Percentiles rank a stretch among this genome's conserved stretches.
phyloP scores from a whole-genome alignment of 192 early-diverging fungal genomes.

The Nowakowskiella sp. region DNA sequence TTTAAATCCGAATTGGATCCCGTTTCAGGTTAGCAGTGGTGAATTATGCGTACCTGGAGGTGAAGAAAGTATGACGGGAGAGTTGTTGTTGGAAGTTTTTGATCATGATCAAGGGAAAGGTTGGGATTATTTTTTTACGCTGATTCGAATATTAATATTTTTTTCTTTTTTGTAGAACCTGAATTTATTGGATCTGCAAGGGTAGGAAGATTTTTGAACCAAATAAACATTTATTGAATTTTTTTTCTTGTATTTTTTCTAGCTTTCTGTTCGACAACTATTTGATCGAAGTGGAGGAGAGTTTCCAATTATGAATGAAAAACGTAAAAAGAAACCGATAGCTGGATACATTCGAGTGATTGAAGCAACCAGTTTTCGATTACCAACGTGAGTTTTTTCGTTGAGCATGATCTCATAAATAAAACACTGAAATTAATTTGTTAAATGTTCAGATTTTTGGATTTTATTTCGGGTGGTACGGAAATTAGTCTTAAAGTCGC shows the following conservation, averaged over 20 bases:
- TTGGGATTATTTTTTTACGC: no score
- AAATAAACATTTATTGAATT: no score
- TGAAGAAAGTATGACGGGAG: constrained; percentile 11
- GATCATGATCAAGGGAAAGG: background rate
- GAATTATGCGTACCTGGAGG: constrained; percentile 5
- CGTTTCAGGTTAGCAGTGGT: background rate
- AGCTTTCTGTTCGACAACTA: constrained; percentile 8
- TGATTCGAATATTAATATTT: no score
- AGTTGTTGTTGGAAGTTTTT: constrained; percentile 7
- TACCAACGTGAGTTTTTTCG: constrained; percentile 5
- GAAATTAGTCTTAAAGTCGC: constrained; percentile 37
- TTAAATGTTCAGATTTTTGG: constrained; percentile 36
- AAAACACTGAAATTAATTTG: constrained; percentile 12
- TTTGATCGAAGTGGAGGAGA: constrained; percentile 3
- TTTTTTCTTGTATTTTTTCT: no score
- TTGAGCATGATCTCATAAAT: constrained; percentile 17
- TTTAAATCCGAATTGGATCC: constrained; percentile 15
- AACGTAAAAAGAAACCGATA: constrained; percentile 7
- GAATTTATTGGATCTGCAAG: no score
- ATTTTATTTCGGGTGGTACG: constrained; percentile 42
- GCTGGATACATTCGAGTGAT: constrained; percentile 9
- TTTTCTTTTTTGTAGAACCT: no score
- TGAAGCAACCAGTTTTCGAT: constrained; percentile 17
- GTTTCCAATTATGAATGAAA: constrained; percentile 19
- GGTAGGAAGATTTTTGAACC: no score